Percentiles rank a stretch among this genome's conserved stretches.
Conservation (phyloP, 2,329 filamentous ascomycete species). For the Alternaria dauci region DNA sequence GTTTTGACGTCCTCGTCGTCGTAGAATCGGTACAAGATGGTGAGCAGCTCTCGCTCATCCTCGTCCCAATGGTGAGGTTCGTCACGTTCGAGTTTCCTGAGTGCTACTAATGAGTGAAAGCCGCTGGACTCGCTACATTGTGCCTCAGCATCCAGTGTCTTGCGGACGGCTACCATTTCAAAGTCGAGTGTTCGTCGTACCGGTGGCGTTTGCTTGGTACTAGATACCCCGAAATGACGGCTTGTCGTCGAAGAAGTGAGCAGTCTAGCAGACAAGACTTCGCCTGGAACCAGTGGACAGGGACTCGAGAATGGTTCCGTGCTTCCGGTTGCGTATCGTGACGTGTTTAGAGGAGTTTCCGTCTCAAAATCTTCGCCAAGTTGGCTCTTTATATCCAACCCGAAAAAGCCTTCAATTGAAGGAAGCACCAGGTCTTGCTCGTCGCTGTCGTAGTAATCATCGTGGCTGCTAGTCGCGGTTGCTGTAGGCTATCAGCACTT, state of each 20-base stretch:
- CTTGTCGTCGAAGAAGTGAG: neutral
- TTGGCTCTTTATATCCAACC: neutral
- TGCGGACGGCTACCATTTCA: neutral
- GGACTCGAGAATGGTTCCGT: neutral
- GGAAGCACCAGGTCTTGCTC: neutral
- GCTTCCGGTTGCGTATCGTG: neutral
- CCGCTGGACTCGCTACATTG: neutral
- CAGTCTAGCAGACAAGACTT: neutral
- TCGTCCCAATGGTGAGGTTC: conserved; percentile 6
- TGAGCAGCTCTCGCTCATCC: conserved; percentile 17
- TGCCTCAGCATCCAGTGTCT: neutral
- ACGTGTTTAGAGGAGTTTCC: neutral
- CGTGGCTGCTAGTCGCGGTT: neutral
- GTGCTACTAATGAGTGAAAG: neutral
- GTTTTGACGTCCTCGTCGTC: neutral
- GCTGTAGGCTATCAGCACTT: neutral
- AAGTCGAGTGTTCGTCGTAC: neutral
- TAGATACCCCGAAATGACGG: neutral
- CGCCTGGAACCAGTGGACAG: neutral
- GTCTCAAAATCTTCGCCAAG: neutral
- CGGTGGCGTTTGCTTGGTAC: neutral
- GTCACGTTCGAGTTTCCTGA: neutral
- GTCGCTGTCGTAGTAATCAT: neutral
- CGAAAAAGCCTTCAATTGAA: neutral
- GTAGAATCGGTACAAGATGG: conserved; percentile 21